A percentile compares a stretch with the other conserved stretches of the same genome.
phyloP scores from a whole-genome alignment of 495 filamentous ascomycete genomes.

The Collariella sp. region DNA sequence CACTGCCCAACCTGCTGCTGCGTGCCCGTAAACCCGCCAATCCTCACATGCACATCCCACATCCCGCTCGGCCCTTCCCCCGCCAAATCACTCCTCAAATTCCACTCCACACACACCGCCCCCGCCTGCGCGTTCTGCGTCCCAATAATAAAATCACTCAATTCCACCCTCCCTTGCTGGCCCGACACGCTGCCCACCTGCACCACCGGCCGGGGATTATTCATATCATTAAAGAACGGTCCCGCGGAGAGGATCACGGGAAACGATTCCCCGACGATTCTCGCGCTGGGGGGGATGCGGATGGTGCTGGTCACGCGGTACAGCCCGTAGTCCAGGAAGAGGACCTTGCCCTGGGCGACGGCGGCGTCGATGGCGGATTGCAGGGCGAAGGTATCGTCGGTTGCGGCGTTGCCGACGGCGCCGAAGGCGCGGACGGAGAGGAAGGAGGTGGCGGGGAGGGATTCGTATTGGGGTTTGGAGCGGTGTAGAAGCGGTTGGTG shows the following conservation, averaged over 20 bases:
- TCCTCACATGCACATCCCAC: constrained; percentile 85
- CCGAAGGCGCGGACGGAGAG: constrained; percentile 55
- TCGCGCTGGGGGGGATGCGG: constrained; percentile 49
- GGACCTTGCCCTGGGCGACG: constrained; percentile 51
- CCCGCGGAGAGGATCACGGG: constrained; percentile 79
- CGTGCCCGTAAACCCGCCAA: constrained; percentile 73
- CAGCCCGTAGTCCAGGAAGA: constrained; percentile 52
- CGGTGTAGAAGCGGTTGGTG: constrained; percentile 41
- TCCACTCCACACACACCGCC: constrained; percentile 68
- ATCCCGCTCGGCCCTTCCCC: constrained; percentile 63
- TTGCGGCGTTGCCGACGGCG: constrained; percentile 60
- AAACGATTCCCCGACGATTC: constrained; percentile 81
- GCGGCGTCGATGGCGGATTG: constrained; percentile 50
- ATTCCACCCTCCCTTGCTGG: constrained; percentile 66
- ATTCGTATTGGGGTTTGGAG: constrained; percentile 53
- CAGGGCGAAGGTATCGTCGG: constrained; percentile 61
- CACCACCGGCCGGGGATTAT: constrained; percentile 59
- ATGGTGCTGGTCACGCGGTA: constrained; percentile 60
- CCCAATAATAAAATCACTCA: constrained; percentile 67
- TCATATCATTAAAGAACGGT: constrained; percentile 56
- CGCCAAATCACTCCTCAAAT: constrained; percentile 48
- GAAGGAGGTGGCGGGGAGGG: constrained; percentile 44
- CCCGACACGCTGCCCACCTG: constrained; percentile 67
- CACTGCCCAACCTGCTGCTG: constrained; percentile 67
- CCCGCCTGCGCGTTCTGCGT: constrained; percentile 61